Base-by-base conservation (phyloP, 2,329 filamentous ascomycete species). In the Alternaria sp. region DNA sequence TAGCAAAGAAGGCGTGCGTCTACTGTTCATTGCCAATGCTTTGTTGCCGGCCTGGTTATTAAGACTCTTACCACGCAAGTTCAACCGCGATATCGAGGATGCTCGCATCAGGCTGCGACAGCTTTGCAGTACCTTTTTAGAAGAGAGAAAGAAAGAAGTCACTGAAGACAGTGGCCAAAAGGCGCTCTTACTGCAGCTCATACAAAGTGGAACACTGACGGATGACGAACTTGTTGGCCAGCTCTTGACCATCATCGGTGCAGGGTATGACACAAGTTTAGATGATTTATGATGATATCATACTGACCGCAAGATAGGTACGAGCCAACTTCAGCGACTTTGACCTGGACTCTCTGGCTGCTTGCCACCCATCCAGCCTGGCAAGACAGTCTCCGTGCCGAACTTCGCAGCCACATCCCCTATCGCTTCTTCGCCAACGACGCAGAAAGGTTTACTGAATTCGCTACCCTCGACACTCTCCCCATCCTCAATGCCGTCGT, bases 391-490 rank as follows among this genome's bases (percentile, higher is more conserved):
- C 51, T 53, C n/a, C 38, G 51, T 18, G 8, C 24, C n/a, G 51
- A 53, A 53, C n/a, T 53, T 5, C 38, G 26, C 16, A 26, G 9
- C n/a, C 4, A 43, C 8, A 20, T 53, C 20, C 38, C 51, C 5
- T 43, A 43, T n/a, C 51, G 51, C 26, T 53, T 43, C 26, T 53
- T 53, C 9, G 26, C 12, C 24, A 42, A 43, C n/a, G 51, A 53
- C 3, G 38, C n/a, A 22, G 26, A 32, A 32, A 32, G n/a, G 3
- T 43, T 53, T 20, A 11, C 16, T 12, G 51, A 32, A 11, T 32
- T 4, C 20, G n/a, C 24, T 3, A 32, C n/a, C 2, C 38, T 53
- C 12, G 51, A 53, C 7, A 42, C 4, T 8, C 26, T 43, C 2
- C 51, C 51, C 36, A n/a, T 53, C 38, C 38, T 53, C 8, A 53